Evolutionary conservation across 1,284 basidiomycete species (phyloP), one percentile per base, ranked within the genome.

Genomic region (Apiotrichum veenhuisii): DNA sequence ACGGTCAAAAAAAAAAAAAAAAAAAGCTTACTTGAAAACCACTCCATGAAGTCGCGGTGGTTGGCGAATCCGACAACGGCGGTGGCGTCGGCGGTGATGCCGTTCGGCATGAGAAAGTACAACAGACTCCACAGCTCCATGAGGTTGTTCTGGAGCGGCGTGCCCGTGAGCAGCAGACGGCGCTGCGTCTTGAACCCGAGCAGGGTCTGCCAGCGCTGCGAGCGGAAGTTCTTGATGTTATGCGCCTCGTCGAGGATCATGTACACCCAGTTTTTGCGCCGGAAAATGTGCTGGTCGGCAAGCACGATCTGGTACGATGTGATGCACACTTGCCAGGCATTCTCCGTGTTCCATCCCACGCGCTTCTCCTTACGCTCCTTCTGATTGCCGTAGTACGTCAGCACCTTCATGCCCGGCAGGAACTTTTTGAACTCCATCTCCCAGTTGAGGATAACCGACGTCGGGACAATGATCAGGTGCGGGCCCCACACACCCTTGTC

Each of bases 341-440:
- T 85, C 69, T 90, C 90, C 60, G 91, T 89, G 70, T 89, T 88
- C 95, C 95, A 98, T 14, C 95, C 95, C 59, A 89, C 84, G 12
- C 94, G 86, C 47, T 95, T 85, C 66, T 96, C 92, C 74, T 94
- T 95, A 51, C 94, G 87, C 58, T 93, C 89, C 75, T 91, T 92
- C 55, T 89, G 88, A 47, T 82, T 85, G 30, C 94, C 94, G 69
- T 96, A 93, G 77, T 97, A 98, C 57, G 90, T 89, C 37, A 98
- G 80, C 55, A 91, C 85, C 67, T 86, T 89, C 82, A 97, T 94
- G 1, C 93, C 94, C 0, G 94, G 94, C 2, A 97, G 80, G 72
- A 97, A 97, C 77, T 96, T 96, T 77, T 97, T 96, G 81, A 97
- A 97, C 74, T 97, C 94, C 89, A 97, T 95, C 75, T 96, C 94